Percentiles rank a stretch among this genome's conserved stretches.
These are phyloP conservation scores for Arctostaphylos glauca DNA, from an alignment of 148 eudicot genomes.

Conservation along the genomic window DNA sequence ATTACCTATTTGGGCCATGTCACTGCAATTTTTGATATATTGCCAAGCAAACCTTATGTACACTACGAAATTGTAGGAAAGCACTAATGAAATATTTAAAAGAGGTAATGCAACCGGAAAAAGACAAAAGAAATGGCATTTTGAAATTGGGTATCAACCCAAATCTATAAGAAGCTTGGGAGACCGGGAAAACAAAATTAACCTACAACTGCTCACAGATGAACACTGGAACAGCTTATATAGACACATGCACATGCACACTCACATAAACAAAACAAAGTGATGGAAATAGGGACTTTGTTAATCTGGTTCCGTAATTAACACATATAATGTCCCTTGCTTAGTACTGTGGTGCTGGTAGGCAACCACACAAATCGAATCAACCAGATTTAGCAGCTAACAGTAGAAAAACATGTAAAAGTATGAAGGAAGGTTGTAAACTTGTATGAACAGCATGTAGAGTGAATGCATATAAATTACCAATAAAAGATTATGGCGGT, in stretches of 20 bases:
- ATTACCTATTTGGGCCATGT: not conserved
- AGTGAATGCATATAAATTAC: not conserved
- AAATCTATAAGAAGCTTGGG: not conserved
- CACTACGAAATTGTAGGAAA: not conserved
- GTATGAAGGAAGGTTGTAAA: not conserved
- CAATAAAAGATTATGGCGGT: not conserved
- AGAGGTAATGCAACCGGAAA: not conserved
- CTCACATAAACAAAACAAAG: not conserved
- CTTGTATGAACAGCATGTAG: not conserved
- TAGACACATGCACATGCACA: not conserved
- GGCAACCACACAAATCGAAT: not conserved
- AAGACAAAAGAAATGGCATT: not conserved
- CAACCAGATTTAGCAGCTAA: slow-evolving; percentile 1
- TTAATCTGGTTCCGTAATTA: too few species aligned
- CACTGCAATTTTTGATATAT: not conserved
- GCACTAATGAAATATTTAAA: not conserved
- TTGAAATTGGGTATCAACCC: not conserved
- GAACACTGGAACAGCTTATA: not conserved
- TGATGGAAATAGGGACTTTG: not conserved
- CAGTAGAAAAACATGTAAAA: not conserved
- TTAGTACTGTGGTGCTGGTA: too few species aligned
- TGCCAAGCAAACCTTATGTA: not conserved
- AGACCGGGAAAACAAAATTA: not conserved
- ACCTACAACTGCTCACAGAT: not conserved
- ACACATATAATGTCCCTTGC: not conserved